phyloP scores from a whole-genome alignment of 192 early-diverging fungal genomes.

The Coemansia biformis region DNA sequence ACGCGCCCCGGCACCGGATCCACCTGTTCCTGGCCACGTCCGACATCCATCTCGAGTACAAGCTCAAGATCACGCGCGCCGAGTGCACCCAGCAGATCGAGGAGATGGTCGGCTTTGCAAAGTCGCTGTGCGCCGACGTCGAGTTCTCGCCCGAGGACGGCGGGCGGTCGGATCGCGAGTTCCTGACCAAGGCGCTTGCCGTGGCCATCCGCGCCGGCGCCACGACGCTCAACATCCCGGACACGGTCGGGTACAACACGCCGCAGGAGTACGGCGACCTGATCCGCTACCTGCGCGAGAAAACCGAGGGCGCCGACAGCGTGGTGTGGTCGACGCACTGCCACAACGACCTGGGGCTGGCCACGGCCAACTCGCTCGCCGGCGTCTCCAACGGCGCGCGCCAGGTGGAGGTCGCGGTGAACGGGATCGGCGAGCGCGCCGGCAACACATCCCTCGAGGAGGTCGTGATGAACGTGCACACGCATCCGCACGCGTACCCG shows the following conservation, averaged over 20 bases:
- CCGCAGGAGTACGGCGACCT: constrained; percentile 84
- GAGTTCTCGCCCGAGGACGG: constrained; percentile 97
- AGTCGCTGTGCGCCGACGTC: constrained; percentile 75
- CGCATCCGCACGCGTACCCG: constrained; percentile 82
- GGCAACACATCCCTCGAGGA: constrained; percentile 97
- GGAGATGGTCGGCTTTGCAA: constrained; percentile 74
- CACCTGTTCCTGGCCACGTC: constrained; percentile 96
- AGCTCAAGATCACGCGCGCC: constrained; percentile 83
- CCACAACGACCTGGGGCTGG: constrained; percentile 94
- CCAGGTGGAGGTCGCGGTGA: constrained; percentile 95
- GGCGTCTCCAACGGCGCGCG: constrained; percentile 87
- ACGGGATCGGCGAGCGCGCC: constrained; percentile 98
- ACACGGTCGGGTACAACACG: constrained; percentile 94
- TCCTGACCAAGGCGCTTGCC: constrained; percentile 76
- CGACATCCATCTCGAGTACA: constrained; percentile 91
- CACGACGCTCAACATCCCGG: constrained; percentile 95
- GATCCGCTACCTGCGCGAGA: constrained; percentile 73
- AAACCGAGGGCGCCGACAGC: constrained; percentile 66
- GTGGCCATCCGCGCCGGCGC: constrained; percentile 87
- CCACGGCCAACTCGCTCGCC: constrained; percentile 92
- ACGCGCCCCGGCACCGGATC: constrained; percentile 82
- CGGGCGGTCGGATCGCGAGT: constrained; percentile 82
- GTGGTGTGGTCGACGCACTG: constrained; percentile 93
- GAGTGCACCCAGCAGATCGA: constrained; percentile 80
- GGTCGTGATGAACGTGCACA: constrained; percentile 91